A percentile compares a stretch with the other conserved stretches of the same genome.
phyloP scores from a whole-genome alignment of 2,329 filamentous ascomycete genomes.

The Monilinia laxa region DNA sequence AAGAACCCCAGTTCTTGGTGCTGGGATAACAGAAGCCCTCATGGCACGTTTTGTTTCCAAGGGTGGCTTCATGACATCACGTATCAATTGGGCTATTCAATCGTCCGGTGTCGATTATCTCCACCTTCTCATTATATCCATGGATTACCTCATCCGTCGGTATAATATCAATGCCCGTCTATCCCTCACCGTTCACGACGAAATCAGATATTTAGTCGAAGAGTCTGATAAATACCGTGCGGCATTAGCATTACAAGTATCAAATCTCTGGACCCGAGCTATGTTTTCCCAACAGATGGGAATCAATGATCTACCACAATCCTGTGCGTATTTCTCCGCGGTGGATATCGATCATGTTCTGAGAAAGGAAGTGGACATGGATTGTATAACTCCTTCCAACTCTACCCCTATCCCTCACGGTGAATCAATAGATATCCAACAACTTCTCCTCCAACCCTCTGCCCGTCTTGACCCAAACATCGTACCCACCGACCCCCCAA shows the following conservation, averaged over 20 bases:
- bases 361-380: slow-evolving; percentile 98
- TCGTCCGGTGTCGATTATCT: slow-evolving; percentile 97
- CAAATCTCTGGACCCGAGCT: slow-evolving; percentile 93
- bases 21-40: slow-evolving; percentile 92
- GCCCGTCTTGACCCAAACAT: slow-evolving; percentile 69
- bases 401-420: slow-evolving; percentile 74
- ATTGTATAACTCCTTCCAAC: slow-evolving; percentile 90
- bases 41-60: slow-evolving; percentile 85
- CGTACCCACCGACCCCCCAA: slow-evolving; percentile 48
- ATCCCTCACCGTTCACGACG: slow-evolving; percentile 93
- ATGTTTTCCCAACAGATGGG: slow-evolving; percentile 98
- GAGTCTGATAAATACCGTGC: slow-evolving; percentile 82
- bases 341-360: slow-evolving; percentile 93
- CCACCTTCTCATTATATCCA: slow-evolving; percentile 85
- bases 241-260: slow-evolving; percentile 88
- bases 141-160: slow-evolving; percentile 87
- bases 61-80: slow-evolving; percentile 88
- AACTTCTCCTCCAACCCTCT: slow-evolving; percentile 68
- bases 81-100: slow-evolving; percentile 99
- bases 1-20: slow-evolving; percentile 86
- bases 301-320: slow-evolving; percentile 90
- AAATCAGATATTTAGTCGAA: slow-evolving; percentile 90
- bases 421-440: slow-evolving; percentile 78
- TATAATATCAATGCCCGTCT: slow-evolving; percentile 85
- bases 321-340: slow-evolving; percentile 92